Conservation (phyloP, 345 rosid genomes). For the Eucalyptus erythrocorys region DNA sequence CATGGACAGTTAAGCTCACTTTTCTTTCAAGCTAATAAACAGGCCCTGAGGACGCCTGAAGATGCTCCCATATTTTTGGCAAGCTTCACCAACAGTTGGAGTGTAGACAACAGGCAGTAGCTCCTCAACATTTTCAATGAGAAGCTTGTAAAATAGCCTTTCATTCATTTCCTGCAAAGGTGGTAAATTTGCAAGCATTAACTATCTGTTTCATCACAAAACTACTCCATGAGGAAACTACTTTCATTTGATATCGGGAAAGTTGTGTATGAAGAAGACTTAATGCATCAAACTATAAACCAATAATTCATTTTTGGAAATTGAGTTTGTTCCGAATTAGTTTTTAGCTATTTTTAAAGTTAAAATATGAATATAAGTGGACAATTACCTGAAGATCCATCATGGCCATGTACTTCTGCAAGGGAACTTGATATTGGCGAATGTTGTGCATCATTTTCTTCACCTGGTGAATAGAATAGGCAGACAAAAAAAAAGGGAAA, state of each 20-base stretch:
- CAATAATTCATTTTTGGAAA: not conserved
- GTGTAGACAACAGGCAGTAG: conserved; percentile 92
- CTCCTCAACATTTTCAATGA: conserved; percentile 85
- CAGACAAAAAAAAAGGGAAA: not conserved
- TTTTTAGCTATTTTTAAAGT: not conserved
- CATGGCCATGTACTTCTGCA: conserved; percentile 94
- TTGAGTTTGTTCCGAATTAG: not conserved
- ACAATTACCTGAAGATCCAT: conserved; percentile 85
- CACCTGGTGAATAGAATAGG: conserved; percentile 29
- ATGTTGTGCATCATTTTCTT: conserved; percentile 81
- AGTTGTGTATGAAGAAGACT: not conserved
- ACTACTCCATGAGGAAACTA: not conserved
- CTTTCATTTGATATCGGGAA: not conserved
- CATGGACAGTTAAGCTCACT: conserved; percentile 23
- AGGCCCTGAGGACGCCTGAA: conserved; percentile 96
- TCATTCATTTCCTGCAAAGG: conserved; percentile 73
- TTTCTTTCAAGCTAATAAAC: conserved; percentile 87
- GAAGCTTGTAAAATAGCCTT: conserved; percentile 83
- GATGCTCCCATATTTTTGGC: conserved; percentile 97
- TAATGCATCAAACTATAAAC: not conserved
- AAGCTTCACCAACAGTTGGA: conserved; percentile 98
- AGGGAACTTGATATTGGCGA: conserved; percentile 81
- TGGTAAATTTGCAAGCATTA: not conserved
- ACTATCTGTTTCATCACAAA: not conserved
- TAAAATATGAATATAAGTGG: not conserved